Conservation (phyloP, 1,139 yeast species). For the Diutina ranongensis region DNA sequence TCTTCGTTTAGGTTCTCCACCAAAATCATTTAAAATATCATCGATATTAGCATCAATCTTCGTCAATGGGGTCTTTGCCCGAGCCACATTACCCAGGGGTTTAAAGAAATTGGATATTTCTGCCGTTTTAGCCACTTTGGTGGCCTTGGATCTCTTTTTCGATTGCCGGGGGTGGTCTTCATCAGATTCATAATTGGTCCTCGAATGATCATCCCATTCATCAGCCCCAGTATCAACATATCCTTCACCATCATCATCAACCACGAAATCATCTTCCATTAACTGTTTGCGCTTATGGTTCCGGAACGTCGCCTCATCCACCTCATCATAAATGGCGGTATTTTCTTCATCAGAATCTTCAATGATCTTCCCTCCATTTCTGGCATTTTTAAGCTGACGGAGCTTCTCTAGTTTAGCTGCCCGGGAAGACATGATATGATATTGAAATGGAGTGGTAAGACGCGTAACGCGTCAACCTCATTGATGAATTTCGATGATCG, state of each 20-base stretch:
- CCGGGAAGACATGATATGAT: not conserved
- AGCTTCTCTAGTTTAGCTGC: slow-evolving; percentile 21
- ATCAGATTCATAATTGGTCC: slow-evolving; percentile 42
- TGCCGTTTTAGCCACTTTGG: slow-evolving; percentile 31
- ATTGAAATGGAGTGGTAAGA: not conserved
- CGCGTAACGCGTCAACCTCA: not conserved
- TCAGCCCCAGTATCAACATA: slow-evolving; percentile 89
- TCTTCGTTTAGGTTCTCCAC: slow-evolving; percentile 11
- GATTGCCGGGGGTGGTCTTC: slow-evolving; percentile 29
- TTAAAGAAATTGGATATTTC: slow-evolving; percentile 41
- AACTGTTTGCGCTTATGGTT: slow-evolving; percentile 70
- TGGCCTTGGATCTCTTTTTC: slow-evolving; percentile 19
- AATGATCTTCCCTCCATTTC: slow-evolving; percentile 23
- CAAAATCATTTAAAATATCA: slow-evolving; percentile 35
- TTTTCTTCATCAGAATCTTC: slow-evolving; percentile 19
- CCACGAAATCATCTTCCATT: slow-evolving; percentile 85
- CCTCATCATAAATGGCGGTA: slow-evolving; percentile 65
- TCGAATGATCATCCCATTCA: slow-evolving; percentile 60
- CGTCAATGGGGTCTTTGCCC: slow-evolving; percentile 7
- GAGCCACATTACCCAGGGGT: slow-evolving; percentile 6
- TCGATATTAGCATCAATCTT: slow-evolving; percentile 29
- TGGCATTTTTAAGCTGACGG: slow-evolving; percentile 19
- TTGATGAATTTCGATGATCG: too few species aligned
- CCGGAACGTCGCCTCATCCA: slow-evolving; percentile 71
- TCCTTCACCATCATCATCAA: slow-evolving; percentile 84